Conservation (phyloP, 306 rosid genomes). For the Acacia acuminata region DNA sequence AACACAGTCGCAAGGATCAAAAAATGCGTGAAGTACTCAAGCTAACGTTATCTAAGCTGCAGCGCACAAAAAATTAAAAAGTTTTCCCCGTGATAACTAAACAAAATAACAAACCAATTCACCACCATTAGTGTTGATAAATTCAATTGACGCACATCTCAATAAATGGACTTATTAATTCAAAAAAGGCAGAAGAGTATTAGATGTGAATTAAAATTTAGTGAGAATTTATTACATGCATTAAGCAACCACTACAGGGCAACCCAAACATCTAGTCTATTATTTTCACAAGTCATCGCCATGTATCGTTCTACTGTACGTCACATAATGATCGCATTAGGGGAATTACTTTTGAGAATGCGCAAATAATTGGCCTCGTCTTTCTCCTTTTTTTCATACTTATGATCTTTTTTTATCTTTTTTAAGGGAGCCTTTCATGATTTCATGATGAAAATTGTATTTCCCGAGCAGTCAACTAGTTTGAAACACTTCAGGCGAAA, state of each 20-base stretch:
- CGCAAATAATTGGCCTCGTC: background rate
- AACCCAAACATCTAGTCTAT: background rate
- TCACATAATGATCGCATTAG: background rate
- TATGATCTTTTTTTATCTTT: background rate
- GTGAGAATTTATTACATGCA: background rate
- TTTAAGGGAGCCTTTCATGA: background rate
- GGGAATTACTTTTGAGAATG: background rate
- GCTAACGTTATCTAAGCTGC: background rate
- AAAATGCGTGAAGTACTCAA: background rate
- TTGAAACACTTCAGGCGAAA: background rate
- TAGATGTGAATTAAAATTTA: background rate
- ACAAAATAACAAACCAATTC: background rate
- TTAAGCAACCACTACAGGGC: background rate
- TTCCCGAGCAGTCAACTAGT: background rate
- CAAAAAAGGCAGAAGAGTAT: background rate
- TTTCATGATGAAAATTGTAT: background rate
- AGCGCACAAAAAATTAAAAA: background rate
- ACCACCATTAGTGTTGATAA: background rate
- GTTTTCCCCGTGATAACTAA: background rate
- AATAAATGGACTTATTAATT: background rate
- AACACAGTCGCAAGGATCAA: slow-evolving; percentile 19
- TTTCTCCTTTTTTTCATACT: background rate
- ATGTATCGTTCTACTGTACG: background rate
- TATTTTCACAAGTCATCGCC: background rate
- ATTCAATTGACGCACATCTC: background rate